A percentile compares a stretch with the other conserved stretches of the same genome.
Conservation (phyloP, 2,329 filamentous ascomycete species). For the Fusarium sp. region DNA sequence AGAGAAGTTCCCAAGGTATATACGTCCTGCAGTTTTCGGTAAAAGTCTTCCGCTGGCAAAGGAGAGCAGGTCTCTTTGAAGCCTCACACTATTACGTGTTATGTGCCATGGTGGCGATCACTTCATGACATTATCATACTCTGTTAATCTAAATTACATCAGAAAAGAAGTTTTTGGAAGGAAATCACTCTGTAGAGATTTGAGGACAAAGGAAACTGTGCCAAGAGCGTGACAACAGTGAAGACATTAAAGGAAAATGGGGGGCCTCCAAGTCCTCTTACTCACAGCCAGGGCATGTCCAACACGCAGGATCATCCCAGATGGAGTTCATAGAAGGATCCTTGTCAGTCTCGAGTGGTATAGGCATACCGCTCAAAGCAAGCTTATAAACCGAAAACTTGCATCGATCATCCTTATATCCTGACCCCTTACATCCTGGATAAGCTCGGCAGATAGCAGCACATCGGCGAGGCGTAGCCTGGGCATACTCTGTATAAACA, state of each 20-base stretch:
- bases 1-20: rapidly evolving
- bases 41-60: too few species aligned
- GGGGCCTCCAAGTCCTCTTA: background rate
- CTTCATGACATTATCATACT: background rate
- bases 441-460: constrained; percentile 3
- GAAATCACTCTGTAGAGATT: background rate
- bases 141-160: background rate
- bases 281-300: constrained; percentile 3
- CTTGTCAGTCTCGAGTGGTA: background rate
- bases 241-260: background rate
- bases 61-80: rapidly evolving
- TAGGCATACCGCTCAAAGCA: background rate
- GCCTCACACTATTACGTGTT: rapidly evolving
- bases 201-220: background rate
- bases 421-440: constrained; percentile 3
- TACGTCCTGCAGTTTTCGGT: rapidly evolving
- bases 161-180: background rate
- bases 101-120: background rate
- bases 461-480: background rate
- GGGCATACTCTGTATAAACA: background rate
- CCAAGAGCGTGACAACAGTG: background rate
- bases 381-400: background rate
- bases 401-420: constrained; percentile 2
- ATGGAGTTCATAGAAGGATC: background rate
- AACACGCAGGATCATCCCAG: constrained; percentile 12